Evolutionary conservation across 306 rosid species (phyloP), one percentile per base, ranked within the genome.

Genomic region (Senna tora): DNA sequence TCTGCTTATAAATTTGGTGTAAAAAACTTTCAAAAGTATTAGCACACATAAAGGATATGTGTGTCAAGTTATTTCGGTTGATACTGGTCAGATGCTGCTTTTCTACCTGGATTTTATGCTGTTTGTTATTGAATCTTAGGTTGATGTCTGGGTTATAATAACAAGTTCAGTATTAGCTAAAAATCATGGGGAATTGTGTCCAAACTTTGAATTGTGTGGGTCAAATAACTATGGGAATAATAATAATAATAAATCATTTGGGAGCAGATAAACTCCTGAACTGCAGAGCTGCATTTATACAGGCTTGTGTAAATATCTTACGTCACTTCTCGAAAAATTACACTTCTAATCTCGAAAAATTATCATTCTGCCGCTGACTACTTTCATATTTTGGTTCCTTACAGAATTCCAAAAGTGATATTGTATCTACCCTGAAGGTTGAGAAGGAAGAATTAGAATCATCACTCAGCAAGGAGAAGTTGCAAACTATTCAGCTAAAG

Each of bases 361-460:
- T 25, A 3, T n/a, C 60, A 54, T 74, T 28, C 25, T 80, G 50
- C 51, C n/a, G 25, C 10, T 42, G 63, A 67, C 75, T 45, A n/a
- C 16, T 72, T 25, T 72, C 32, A 30, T 21, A 68, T 60, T 32
- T 61, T 74, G 71, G 63, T 55, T 63, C 41, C 42, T 2, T 67
- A 46, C 93, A 89, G 97, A 89, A 77, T 77, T 72, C 76, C 47
- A 85, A 84, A 76, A 87, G 85, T 21, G 83, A 79, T 77, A 78
- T 80, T 67, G 15, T 83, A 38, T 80, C 80, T n/a, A 77, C 82
- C 74, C 85, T 87, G 79, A 89, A 80, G 82, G 86, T 83, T n/a
- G 90, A 89, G 79, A 92, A 86, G 82, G 96, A 89, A 78, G 94
- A 86, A 71, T 50, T 87, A 77, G 89, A 88, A 75, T 86, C 92